Evolutionary conservation across 192 early-diverging fungal species (phyloP).

Genomic region (Linnemannia schmuckeri): DNA sequence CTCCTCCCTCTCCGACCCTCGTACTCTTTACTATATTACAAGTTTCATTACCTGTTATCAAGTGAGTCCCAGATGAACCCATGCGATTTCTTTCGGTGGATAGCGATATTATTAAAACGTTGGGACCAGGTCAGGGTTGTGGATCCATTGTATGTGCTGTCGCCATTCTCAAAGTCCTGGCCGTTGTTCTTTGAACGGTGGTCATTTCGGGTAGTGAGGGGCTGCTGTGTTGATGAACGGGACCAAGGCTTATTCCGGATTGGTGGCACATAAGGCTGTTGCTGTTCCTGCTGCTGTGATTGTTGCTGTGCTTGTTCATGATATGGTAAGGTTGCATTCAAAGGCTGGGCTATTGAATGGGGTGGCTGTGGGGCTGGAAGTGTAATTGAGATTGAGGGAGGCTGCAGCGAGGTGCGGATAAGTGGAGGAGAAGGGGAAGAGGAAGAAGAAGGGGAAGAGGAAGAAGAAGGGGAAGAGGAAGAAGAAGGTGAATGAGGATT

Average conservation of each 20-base stretch:
- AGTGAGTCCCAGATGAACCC: slow-evolving; percentile 55
- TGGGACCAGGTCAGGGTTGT: slow-evolving; percentile 29
- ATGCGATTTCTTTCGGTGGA: slow-evolving; percentile 12
- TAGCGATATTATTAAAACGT: slow-evolving; percentile 23
- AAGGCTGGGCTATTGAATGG: background rate
- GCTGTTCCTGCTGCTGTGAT: background rate
- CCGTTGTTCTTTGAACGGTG: background rate
- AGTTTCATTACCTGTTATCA: slow-evolving; percentile 30
- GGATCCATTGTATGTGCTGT: background rate
- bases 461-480: background rate
- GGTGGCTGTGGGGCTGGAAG: background rate
- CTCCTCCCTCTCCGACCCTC: background rate
- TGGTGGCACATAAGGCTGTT: background rate
- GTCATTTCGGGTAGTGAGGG: background rate
- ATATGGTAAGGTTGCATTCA: too few species aligned
- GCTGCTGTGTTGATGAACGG: background rate
- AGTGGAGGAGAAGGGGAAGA: background rate
- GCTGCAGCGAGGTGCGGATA: background rate
- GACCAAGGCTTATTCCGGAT: background rate
- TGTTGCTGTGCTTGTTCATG: background rate
- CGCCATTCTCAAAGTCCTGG: background rate
- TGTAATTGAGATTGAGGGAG: background rate
- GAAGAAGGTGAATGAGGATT: background rate
- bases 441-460: background rate
- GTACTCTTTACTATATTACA: background rate